Base-by-base conservation (phyloP, 2,329 filamentous ascomycete species). In the Aspergillus brasiliensis region DNA sequence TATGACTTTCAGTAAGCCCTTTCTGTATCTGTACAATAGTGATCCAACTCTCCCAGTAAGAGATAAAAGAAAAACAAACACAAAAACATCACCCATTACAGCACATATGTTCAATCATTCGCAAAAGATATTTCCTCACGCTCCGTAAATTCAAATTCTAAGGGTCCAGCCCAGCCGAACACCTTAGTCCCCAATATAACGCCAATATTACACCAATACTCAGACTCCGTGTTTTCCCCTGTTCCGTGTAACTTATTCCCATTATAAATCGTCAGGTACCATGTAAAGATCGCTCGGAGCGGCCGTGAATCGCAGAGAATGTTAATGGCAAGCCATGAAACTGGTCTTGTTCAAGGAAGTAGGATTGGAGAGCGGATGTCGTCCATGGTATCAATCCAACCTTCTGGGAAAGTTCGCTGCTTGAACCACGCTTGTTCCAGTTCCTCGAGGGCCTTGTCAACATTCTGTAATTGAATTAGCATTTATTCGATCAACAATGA, bases 291-390 rank as follows among this genome's bases (percentile, higher is more conserved):
- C 19, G 40, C 40, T 21, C 40, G n/a, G 40, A 3, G 19, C 11
- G 40, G 21, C 11, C 17, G 19, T 21, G 11, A 44, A 44, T 34
- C 11, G 31, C 31, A 34, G 31, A 13, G 5, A 34, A 34, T 1
- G 11, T 34, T 11, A 5, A 13, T 5, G 13, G 5, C 11, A 11
- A 34, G 11, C 31, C 31, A 6, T 11, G 31, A 34, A 34, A 11
- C 11, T 2, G 31, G 4, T 34, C n/a, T 13, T 34, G 10, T 21
- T 44, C 40, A 74, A 3, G 72, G 72, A 27, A 74, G 63, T 11
- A 74, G 68, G 42, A 74, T 72, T 38, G 71, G 70, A 2, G 72
- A 70, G 42, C 72, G 71, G 10, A 74, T 64, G 46, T 74, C 72
- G 28, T 73, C 68, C 66, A 75, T 66, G 2, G 67, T 71, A 38